Conservation (phyloP, 768 basidiomycete species). For the Phanerochaete sordida region DNA sequence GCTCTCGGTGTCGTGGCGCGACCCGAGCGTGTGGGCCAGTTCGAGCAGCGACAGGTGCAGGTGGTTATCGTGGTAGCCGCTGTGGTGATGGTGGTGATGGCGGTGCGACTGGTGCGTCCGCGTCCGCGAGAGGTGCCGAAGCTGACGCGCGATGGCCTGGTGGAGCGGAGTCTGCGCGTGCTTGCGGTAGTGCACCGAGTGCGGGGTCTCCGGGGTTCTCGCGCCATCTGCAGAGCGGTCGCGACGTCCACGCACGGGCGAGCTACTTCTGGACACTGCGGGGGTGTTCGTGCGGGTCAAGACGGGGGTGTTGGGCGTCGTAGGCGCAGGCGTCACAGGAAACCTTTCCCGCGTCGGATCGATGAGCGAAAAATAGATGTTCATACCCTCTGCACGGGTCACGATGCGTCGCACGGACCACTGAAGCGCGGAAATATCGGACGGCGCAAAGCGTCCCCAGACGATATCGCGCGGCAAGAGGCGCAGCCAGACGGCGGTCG, state of each 20-base stretch:
- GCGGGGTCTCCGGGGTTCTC: neutral
- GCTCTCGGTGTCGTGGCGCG: slow-evolving; percentile 34
- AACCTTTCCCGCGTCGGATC: slow-evolving; percentile 61
- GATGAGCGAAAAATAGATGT: slow-evolving; percentile 57
- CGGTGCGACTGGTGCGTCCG: neutral
- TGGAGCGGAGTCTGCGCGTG: slow-evolving; percentile 9
- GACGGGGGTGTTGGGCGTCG: slow-evolving; percentile 39
- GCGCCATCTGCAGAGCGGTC: neutral
- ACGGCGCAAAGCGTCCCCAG: slow-evolving; percentile 56
- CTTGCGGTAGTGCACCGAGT: neutral
- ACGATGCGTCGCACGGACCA: slow-evolving; percentile 45
- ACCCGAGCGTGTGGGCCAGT: slow-evolving; percentile 18
- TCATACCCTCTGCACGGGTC: slow-evolving; percentile 60
- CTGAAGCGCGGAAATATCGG: slow-evolving; percentile 52
- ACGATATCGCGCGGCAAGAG: slow-evolving; percentile 58
- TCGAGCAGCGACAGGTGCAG: slow-evolving; percentile 25
- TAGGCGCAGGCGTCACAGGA: slow-evolving; percentile 26
- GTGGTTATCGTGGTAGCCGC: slow-evolving; percentile 15
- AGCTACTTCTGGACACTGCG: slow-evolving; percentile 30
- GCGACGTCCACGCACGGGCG: slow-evolving; percentile 20
- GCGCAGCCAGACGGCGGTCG: slow-evolving; percentile 47
- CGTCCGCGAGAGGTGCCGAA: neutral
- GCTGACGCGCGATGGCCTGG: slow-evolving; percentile 17
- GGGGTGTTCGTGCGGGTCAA: slow-evolving; percentile 36
- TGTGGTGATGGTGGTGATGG: slow-evolving; percentile 12